Conservation (phyloP, 108 stramenopile species). For the Cyclotella sp. region DNA sequence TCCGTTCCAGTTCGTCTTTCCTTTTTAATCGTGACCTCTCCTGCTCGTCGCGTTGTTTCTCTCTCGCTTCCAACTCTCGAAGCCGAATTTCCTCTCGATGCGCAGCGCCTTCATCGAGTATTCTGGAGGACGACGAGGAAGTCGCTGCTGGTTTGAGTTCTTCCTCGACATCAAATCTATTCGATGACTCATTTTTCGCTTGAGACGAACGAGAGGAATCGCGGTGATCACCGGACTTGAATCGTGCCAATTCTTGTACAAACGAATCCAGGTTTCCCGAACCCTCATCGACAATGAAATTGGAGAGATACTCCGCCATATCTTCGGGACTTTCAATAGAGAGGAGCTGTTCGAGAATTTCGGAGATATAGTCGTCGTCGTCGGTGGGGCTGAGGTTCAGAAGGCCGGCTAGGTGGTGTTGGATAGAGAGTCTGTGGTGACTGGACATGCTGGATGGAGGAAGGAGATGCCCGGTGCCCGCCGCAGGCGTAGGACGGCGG, state of each 20-base stretch:
- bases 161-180: not conserved
- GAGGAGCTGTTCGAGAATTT: slow-evolving; percentile 50
- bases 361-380: slow-evolving; percentile 34
- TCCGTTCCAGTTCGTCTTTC: slow-evolving; percentile 14
- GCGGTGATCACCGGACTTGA: slow-evolving; percentile 22
- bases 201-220: not conserved
- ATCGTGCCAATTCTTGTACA: slow-evolving; percentile 29
- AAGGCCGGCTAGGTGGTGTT: slow-evolving; percentile 26
- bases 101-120: slow-evolving; percentile 35
- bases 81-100: slow-evolving; percentile 28
- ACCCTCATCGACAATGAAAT: slow-evolving; percentile 26
- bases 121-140: not conserved
- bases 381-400: slow-evolving; percentile 36
- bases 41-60: slow-evolving; percentile 32
- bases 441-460: not conserved
- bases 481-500: no score
- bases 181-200: not conserved
- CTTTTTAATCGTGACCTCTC: slow-evolving; percentile 8
- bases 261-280: slow-evolving; percentile 11
- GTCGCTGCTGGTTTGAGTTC: not conserved
- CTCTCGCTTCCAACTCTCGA: slow-evolving; percentile 30
- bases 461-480: no score
- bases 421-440: slow-evolving; percentile 22
- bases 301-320: slow-evolving; percentile 32
- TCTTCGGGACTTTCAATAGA: slow-evolving; percentile 44